Conservation (phyloP, 2,329 filamentous ascomycete genomes). For the Ascochyta viciae-villosae region DNA sequence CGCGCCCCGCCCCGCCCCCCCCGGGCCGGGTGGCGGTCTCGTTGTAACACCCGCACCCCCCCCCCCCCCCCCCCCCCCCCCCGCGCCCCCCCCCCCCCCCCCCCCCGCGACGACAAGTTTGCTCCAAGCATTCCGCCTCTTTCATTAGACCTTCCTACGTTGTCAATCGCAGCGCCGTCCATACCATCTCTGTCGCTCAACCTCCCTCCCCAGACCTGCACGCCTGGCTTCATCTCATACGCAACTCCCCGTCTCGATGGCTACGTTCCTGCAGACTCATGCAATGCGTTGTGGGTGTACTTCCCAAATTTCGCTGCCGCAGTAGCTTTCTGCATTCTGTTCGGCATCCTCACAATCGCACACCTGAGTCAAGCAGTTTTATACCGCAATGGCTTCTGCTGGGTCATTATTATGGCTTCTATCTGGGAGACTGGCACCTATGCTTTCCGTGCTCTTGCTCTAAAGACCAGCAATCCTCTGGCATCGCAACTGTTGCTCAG, state of each 20-base stretch:
- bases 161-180: constrained; percentile 18
- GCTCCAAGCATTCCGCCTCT: constrained; percentile 19
- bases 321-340: constrained; percentile 29
- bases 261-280: constrained; percentile 27
- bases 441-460: constrained; percentile 50
- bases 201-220: constrained; percentile 23
- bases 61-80: too few relatives aligned
- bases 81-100: too few relatives aligned
- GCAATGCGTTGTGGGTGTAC: constrained; percentile 31
- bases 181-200: constrained; percentile 13
- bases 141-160: constrained; percentile 19
- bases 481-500: constrained; percentile 46
- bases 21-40: too few relatives aligned
- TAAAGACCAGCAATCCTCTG: constrained; percentile 46
- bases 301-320: constrained; percentile 30
- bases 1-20: constrained; percentile 9
- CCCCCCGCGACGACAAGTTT: constrained; percentile 13
- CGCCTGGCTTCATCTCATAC: constrained; percentile 23
- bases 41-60: too few relatives aligned
- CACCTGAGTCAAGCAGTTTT: constrained; percentile 27
- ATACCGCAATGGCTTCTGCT: constrained; percentile 46
- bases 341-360: constrained; percentile 26
- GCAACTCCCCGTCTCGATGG: constrained; percentile 29
- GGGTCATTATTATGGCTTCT: constrained; percentile 54
- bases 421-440: constrained; percentile 54